Base-by-base conservation (phyloP, 345 rosid genomes). In the Citrus medica region DNA sequence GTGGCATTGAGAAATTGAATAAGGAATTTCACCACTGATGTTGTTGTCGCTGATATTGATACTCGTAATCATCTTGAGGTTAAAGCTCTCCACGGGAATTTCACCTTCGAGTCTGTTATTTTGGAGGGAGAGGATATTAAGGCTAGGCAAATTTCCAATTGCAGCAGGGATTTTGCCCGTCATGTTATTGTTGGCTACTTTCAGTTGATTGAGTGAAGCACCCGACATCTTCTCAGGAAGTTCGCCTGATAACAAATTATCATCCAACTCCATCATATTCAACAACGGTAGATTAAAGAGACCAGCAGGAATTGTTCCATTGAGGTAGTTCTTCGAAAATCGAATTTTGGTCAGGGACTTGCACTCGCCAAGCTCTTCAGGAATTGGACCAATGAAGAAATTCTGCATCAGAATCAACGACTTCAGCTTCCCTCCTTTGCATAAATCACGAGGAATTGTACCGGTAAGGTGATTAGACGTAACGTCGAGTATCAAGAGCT, bases 381-480 rank as follows among this genome's bases (percentile, higher is more conserved):
- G 99, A 28, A 95, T 86, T 12, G 93, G 80, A 12, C 97, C 99
- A 3, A 85, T 71, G 79, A 95, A 91, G 84, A 88, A 91, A 75
- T 95, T 95, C 1, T 90, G 74, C 84, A 88, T 89, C 60, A 95
- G 84, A 8, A 95, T 77, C 82, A 95, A 79, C n/a, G 35, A 53
- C 79, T 82, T 28, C 74, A 95, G 69, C 25, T 46, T 86, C 79
- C 83, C 92, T 9, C 98, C 97, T 55, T 67, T 86, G 82, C 99
- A 95, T 32, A 95, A 84, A 66, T 91, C 87, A 40, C 21, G 76
- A 9, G 99, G 98, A 74, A 95, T 86, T 22, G 67, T 59, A 19
- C 99, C 99, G 0, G 98, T 95, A 25, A 95, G 80, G 70, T 90
- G 94, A 79, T 95, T 95, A 0, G 40, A 6, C 14, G 97, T 76